phyloP scores from a whole-genome alignment of 2,329 filamentous ascomycete species.

The Aspergillus clavatus region DNA sequence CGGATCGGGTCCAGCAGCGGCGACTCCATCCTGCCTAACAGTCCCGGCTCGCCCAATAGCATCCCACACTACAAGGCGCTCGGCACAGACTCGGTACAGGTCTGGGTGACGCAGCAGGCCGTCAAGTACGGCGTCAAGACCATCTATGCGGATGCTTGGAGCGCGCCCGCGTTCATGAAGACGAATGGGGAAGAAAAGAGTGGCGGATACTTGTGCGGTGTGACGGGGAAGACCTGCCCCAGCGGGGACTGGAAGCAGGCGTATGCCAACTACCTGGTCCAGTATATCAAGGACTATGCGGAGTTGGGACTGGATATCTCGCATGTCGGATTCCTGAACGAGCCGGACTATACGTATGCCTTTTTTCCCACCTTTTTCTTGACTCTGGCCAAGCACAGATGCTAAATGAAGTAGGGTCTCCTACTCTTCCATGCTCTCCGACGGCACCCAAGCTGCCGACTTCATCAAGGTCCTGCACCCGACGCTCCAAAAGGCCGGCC shows the following conservation, averaged over 20 bases:
- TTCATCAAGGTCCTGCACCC: background rate
- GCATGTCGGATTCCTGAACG: constrained; percentile 44
- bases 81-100: constrained; percentile 1
- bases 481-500: constrained; percentile 49
- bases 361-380: constrained; percentile 12
- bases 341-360: constrained; percentile 37
- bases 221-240: constrained; percentile 35
- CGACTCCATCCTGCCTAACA: constrained; percentile 25
- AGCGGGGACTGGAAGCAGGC: constrained; percentile 47
- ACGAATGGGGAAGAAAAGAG: constrained; percentile 43
- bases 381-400: background rate
- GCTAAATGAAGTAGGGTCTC: background rate
- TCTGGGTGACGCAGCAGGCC: constrained; percentile 50
- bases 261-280: constrained; percentile 47
- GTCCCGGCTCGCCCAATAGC: constrained; percentile 10
- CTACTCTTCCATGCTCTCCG: background rate
- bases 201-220: constrained; percentile 20
- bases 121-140: constrained; percentile 41
- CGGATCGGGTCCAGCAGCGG: constrained; percentile 41
- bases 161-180: constrained; percentile 51
- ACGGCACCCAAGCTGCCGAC: background rate
- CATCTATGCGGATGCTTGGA: constrained; percentile 50
- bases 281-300: constrained; percentile 44
- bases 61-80: constrained; percentile 35
- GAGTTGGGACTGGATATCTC: constrained; percentile 38